Conservation (phyloP, 2,329 filamentous ascomycete genomes). For the Aspergillus melleus region DNA sequence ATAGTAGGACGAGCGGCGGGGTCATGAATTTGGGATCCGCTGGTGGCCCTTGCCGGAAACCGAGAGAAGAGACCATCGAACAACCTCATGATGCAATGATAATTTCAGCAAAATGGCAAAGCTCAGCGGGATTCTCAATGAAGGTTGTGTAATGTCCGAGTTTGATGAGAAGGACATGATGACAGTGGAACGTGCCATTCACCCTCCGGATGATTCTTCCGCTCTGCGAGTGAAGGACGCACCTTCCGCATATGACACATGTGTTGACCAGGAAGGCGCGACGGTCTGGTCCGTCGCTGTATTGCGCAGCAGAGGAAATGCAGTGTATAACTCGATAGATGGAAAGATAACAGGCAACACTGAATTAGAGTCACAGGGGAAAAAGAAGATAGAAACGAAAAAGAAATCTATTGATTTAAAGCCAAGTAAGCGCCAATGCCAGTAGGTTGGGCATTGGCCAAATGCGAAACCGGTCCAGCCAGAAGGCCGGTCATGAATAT, state of each 20-base stretch:
- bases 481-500: conserved; percentile 13
- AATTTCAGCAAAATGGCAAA: not conserved
- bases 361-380: conserved; percentile 1
- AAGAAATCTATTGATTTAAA: conserved; percentile 31
- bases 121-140: not conserved
- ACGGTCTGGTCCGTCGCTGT: not conserved
- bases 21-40: not conserved
- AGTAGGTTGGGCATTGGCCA: conserved; percentile 12
- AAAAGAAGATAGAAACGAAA: conserved; percentile 5
- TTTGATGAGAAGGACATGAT: not conserved
- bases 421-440: conserved; percentile 22
- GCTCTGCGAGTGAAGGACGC: not conserved
- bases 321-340: not conserved
- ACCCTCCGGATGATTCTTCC: not conserved
- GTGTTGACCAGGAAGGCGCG: not conserved
- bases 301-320: conserved; percentile 1
- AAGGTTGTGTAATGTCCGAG: not conserved
- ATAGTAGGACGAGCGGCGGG: not conserved
- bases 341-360: not conserved
- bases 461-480: not conserved
- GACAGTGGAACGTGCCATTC: not conserved
- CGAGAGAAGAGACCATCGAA: conserved; percentile 12
- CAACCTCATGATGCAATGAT: conserved; percentile 11
- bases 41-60: conserved; percentile 7
- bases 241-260: not conserved